phyloP scores from a whole-genome alignment of 108 stramenopile species.

The Aurantiochytrium sp. region DNA sequence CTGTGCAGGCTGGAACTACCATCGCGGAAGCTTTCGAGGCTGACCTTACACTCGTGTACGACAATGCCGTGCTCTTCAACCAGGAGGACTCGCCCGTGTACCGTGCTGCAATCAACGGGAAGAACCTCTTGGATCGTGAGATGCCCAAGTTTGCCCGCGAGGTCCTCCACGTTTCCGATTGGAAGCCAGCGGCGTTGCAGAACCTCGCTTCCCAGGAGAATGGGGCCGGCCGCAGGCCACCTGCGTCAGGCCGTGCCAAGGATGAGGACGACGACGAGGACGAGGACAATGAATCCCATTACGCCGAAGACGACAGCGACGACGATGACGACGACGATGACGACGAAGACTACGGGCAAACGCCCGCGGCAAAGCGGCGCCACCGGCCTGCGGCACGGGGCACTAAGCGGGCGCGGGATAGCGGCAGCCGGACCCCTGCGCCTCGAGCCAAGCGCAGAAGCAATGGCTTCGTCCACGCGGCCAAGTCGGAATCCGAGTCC shows the following conservation, averaged over 20 bases:
- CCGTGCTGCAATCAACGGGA: not conserved
- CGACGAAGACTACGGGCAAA: not conserved
- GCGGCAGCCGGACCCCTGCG: not conserved
- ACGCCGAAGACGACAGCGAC: not conserved
- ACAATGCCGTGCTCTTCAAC: slow-evolving; percentile 1
- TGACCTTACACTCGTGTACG: not conserved
- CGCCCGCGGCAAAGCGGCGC: too few species aligned
- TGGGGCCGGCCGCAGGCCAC: not conserved
- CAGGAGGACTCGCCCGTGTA: not conserved
- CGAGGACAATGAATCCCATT: not conserved
- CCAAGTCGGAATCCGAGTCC: not conserved
- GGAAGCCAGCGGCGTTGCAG: not conserved
- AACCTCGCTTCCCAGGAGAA: not conserved
- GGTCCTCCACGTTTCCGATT: not conserved
- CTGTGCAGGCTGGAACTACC: not conserved
- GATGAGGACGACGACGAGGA: not conserved
- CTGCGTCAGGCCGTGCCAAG: not conserved
- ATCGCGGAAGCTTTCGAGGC: not conserved
- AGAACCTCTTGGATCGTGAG: not conserved
- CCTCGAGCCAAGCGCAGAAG: not conserved
- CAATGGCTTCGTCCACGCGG: not conserved
- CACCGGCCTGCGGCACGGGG: too few species aligned
- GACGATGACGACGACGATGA: not conserved
- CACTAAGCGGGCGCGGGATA: not conserved
- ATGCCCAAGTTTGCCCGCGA: not conserved